Base-by-base conservation (phyloP, 768 basidiomycete species). In the Psilocybe azurescens region DNA sequence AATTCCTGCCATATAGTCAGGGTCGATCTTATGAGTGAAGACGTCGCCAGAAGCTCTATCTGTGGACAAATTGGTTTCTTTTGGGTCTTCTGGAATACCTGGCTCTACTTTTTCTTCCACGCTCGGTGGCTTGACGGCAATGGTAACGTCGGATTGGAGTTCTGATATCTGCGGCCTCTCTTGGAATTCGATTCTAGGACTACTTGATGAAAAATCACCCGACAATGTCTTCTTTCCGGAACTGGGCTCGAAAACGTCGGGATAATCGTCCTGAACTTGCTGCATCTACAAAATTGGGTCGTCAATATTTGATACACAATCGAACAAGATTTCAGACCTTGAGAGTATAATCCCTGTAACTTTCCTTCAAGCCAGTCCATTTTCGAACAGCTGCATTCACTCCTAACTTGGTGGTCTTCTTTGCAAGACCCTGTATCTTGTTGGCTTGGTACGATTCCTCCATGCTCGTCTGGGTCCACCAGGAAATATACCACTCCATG, bases 401-500 rank as follows among this genome's bases (percentile, higher is more conserved):
- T 6, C 28, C 16, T 2, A 59, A 20, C 6, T 29, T 24, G 14
- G 9, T 24, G 4, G 11, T n/a, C 16, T 24, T 53, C 10, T 46
- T 13, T 7, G 48, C 57, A 1, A 53, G 33, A 3, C 18, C 33
- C 18, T 4, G 10, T 7, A 59, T 30, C 16, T n/a, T 53, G 28
- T n/a, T 32, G 14, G 38, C 14, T 44, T 53, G 41, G 20, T 30
- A 11, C 1, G 38, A 30, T 53, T 46, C 29, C 20, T 59, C 33
- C 59, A 53, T 59, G 32, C 29, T 44, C 3, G 13, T 48, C 16
- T 59, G 51, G 1, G 28, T 47, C 59, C 59, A 59, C 59, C 59
- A 59, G 29, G 10, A 36, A 5, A 39, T 48, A 41, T 58, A 58
- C 32, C 57, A 49, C 33, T 16, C 16, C 24, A 58, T 38, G 7